phyloP scores from a whole-genome alignment of 2,329 filamentous ascomycete genomes.

The Chaetomium sp. region DNA sequence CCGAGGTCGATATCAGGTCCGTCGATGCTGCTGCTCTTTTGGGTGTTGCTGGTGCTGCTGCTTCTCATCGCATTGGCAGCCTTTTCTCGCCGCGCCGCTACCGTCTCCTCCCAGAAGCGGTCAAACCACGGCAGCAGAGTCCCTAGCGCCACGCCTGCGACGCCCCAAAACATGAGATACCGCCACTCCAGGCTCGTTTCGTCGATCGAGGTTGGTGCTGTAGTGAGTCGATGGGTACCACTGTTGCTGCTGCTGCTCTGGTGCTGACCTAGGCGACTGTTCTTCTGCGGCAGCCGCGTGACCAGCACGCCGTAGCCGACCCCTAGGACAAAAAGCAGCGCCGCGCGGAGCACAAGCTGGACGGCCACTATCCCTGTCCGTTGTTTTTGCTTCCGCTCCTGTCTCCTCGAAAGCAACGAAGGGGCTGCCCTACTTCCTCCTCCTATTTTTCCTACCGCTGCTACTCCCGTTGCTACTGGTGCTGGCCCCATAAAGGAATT shows the following conservation, averaged over 20 bases:
- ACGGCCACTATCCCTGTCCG: constrained; percentile 31
- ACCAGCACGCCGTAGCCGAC: constrained; percentile 78
- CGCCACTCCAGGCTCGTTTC: constrained; percentile 40
- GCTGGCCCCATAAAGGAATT: not conserved
- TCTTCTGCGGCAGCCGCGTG: constrained; percentile 66
- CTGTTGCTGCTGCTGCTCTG: constrained; percentile 22
- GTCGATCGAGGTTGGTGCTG: not conserved
- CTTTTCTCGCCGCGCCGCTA: no score
- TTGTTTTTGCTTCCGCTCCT: not conserved
- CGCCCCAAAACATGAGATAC: constrained; percentile 77
- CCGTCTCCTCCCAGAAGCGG: constrained; percentile 56
- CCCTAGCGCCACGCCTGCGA: constrained; percentile 70
- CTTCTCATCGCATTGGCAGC: no score
- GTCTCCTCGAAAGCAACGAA: no score
- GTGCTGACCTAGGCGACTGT: not conserved
- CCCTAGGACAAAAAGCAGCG: constrained; percentile 70
- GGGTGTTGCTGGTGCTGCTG: not conserved
- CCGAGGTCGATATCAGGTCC: no score
- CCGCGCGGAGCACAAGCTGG: constrained; percentile 50
- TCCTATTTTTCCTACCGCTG: constrained; percentile 7
- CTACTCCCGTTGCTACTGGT: constrained; percentile 20
- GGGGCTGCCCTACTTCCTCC: no score
- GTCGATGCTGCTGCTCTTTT: not conserved
- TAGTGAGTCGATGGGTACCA: no score
- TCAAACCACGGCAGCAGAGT: constrained; percentile 81